Evolutionary conservation across 2,329 filamentous ascomycete species (phyloP).

Genomic region (Myriosclerotinia curreyana): DNA sequence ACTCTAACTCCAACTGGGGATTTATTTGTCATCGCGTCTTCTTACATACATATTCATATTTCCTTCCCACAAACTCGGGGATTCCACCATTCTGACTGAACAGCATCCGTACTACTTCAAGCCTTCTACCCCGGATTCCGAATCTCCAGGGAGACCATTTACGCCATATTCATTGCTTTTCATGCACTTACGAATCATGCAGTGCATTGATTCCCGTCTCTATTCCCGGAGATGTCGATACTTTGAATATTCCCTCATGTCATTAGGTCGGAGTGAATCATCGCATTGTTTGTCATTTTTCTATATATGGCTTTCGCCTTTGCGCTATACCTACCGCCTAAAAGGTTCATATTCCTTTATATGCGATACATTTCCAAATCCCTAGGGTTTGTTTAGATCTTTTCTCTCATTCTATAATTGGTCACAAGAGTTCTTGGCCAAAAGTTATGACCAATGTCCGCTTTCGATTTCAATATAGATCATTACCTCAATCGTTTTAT

Average conservation of each 20-base stretch:
- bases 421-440: slow-evolving; percentile 1
- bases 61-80: background rate
- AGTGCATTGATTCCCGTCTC: background rate
- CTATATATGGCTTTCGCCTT: background rate
- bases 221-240: slow-evolving; percentile 16
- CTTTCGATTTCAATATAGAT: slow-evolving; percentile 66
- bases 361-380: background rate
- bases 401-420: background rate
- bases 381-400: background rate
- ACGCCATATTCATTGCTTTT: background rate
- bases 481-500: slow-evolving; percentile 68
- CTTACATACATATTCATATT: background rate
- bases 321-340: background rate
- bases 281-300: slow-evolving; percentile 3
- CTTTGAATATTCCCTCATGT: slow-evolving; percentile 10
- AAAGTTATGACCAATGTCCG: slow-evolving; percentile 12
- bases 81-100: too few species aligned
- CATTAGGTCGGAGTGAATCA: background rate
- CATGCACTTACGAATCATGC: background rate
- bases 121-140: slow-evolving; percentile 13
- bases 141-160: background rate
- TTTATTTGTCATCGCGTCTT: slow-evolving; percentile 19
- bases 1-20: background rate
- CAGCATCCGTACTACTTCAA: background rate
- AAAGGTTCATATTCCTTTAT: background rate